Evolutionary conservation across 2,329 filamentous ascomycete genomes (phyloP).

Genomic region (Fusarium sp.): DNA sequence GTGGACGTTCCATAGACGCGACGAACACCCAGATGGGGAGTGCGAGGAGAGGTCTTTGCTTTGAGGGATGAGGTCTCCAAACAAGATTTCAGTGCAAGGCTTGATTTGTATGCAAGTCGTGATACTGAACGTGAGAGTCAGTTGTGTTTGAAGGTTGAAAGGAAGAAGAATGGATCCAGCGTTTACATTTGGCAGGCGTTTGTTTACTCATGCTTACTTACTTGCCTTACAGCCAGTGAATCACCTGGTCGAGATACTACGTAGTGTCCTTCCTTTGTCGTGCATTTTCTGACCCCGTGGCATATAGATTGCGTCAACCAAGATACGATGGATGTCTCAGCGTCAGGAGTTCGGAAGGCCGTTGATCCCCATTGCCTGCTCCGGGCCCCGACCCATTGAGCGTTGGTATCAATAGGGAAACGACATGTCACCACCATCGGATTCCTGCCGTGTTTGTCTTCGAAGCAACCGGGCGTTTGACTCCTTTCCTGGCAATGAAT

Average conservation of each 20-base stretch:
- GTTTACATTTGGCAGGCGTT: conserved; percentile 8
- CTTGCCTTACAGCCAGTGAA: conserved; percentile 5
- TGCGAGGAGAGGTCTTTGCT: background rate
- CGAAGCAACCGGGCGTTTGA: background rate
- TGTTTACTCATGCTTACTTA: conserved; percentile 5
- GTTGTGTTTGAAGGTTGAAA: conserved; percentile 5
- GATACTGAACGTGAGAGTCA: background rate
- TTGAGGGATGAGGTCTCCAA: background rate
- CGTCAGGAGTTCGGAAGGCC: conserved; percentile 8
- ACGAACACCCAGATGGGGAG: conserved; percentile 19
- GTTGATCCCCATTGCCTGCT: conserved; percentile 11
- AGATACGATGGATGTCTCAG: conserved; percentile 9
- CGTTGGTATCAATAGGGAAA: background rate
- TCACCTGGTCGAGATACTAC: conserved; percentile 11
- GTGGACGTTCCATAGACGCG: conserved; percentile 36
- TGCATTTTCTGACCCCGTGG: conserved; percentile 2
- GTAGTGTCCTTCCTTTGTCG: conserved; percentile 11
- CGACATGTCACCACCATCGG: background rate
- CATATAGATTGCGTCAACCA: conserved; percentile 20
- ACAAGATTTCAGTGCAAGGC: background rate
- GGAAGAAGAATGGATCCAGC: conserved; percentile 2
- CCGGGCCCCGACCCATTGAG: background rate
- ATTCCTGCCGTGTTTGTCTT: conserved; percentile 21
- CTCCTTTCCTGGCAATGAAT: background rate
- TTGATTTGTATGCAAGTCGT: background rate